phyloP scores from a whole-genome alignment of 1,284 basidiomycete species.

The Cutaneotrichosporon dermatis region DNA sequence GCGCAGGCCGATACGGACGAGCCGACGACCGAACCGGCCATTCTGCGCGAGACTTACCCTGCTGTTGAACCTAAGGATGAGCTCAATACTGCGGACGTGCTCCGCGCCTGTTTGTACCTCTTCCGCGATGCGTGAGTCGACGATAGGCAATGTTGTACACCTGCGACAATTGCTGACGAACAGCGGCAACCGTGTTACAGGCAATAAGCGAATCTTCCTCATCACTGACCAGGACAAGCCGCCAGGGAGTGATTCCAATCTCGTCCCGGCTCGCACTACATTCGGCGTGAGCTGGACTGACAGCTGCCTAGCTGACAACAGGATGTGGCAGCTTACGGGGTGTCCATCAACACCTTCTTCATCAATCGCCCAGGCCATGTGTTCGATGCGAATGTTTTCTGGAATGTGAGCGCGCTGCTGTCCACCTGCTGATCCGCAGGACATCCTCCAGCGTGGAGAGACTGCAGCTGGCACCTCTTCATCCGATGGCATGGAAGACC shows the following conservation, averaged over 20 bases:
- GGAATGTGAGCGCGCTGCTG: constrained; percentile 59
- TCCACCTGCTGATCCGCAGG: constrained; percentile 24
- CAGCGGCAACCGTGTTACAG: constrained; percentile 66
- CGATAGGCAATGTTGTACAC: too few species aligned
- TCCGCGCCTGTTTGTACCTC: constrained; percentile 80
- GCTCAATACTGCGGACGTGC: constrained; percentile 67
- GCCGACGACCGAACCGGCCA: constrained; percentile 31
- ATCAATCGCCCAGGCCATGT: constrained; percentile 66
- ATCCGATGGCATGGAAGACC: constrained; percentile 62
- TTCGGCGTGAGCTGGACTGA: constrained; percentile 30
- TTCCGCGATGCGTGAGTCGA: constrained; percentile 70
- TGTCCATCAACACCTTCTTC: constrained; percentile 86
- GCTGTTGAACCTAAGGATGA: constrained; percentile 32
- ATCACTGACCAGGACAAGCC: constrained; percentile 87
- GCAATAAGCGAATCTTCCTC: constrained; percentile 83
- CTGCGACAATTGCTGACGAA: constrained; percentile 9
- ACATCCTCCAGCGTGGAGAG: constrained; percentile 59
- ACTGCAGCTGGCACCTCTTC: constrained; percentile 54
- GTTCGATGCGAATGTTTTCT: constrained; percentile 76
- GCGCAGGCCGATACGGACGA: constrained; percentile 19
- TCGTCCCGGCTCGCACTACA: constrained; percentile 39
- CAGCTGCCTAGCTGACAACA: constrained; percentile 37
- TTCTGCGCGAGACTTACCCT: constrained; percentile 37
- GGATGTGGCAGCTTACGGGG: constrained; percentile 78
- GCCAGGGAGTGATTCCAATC: constrained; percentile 26